Evolutionary conservation across 1,284 basidiomycete genomes (phyloP).

Genomic region (Heterobasidion irregulare): DNA sequence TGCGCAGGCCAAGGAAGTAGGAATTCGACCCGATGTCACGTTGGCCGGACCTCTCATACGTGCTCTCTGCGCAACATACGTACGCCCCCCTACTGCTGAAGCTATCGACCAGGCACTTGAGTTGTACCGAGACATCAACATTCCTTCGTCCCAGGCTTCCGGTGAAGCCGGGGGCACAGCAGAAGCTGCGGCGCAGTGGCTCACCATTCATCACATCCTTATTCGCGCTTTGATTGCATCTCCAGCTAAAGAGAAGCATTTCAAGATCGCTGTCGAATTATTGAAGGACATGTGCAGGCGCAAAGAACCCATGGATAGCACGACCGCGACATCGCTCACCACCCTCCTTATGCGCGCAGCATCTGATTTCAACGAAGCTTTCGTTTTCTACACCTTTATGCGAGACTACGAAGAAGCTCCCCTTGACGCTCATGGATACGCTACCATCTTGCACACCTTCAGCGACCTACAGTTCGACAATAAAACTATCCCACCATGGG

Average conservation of each 20-base stretch:
- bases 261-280: slow-evolving; percentile 38
- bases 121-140: slow-evolving; percentile 38
- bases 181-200: no score
- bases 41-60: slow-evolving; percentile 46
- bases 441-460: slow-evolving; percentile 55
- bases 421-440: slow-evolving; percentile 51
- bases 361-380: slow-evolving; percentile 46
- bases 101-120: slow-evolving; percentile 39
- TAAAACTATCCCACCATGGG: slow-evolving; percentile 22
- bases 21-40: slow-evolving; percentile 35
- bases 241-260: slow-evolving; percentile 33
- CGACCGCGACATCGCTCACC: slow-evolving; percentile 42
- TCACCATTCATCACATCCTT: slow-evolving; percentile 40
- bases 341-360: slow-evolving; percentile 53
- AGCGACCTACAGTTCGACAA: slow-evolving; percentile 43
- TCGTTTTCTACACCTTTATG: slow-evolving; percentile 46
- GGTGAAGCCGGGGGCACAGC: no score
- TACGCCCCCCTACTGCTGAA: slow-evolving; percentile 27
- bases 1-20: slow-evolving; percentile 29
- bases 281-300: slow-evolving; percentile 42
- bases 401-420: slow-evolving; percentile 26
- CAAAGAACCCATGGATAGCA: slow-evolving; percentile 23
- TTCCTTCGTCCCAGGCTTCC: slow-evolving; percentile 19
- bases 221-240: slow-evolving; percentile 45
- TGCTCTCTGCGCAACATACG: slow-evolving; percentile 31